Percentiles rank a stretch among this genome's conserved stretches.
Conservation (phyloP, 495 filamentous ascomycete species). For the Hypoxylon lienhwacheense region DNA sequence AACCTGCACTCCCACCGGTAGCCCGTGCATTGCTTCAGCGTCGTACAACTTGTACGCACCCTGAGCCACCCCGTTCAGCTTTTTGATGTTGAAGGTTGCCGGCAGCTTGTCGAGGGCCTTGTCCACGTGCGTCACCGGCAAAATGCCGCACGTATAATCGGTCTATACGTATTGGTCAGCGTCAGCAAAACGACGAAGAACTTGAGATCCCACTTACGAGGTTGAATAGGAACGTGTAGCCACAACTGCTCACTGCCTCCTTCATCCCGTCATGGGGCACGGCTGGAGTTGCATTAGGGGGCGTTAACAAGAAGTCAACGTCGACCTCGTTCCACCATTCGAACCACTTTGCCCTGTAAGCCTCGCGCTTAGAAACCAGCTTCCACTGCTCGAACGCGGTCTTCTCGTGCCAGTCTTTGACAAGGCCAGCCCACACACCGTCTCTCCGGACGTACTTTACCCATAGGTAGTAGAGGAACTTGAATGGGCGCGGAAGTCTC, state of each 20-base stretch:
- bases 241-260: conserved; percentile 82
- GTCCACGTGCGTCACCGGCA: conserved; percentile 88
- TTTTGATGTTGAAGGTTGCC: conserved; percentile 58
- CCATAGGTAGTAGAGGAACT: conserved; percentile 86
- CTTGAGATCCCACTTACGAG: conserved; percentile 52
- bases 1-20: conserved; percentile 86
- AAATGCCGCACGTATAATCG: conserved; percentile 82
- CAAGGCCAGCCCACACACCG: conserved; percentile 72
- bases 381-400: conserved; percentile 79
- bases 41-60: conserved; percentile 91
- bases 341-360: conserved; percentile 74
- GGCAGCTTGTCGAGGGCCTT: conserved; percentile 65
- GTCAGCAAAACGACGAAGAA: background rate
- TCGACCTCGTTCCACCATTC: conserved; percentile 75
- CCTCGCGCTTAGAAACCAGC: conserved; percentile 73
- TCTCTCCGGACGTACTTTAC: conserved; percentile 81
- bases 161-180: conserved; percentile 53
- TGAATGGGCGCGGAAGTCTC: conserved; percentile 70
- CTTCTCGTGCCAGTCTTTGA: conserved; percentile 70
- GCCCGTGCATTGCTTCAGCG: conserved; percentile 76
- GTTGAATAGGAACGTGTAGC: conserved; percentile 96
- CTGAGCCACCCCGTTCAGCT: conserved; percentile 73
- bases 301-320: conserved; percentile 78
- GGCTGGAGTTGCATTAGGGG: conserved; percentile 89
- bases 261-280: conserved; percentile 87